These are phyloP conservation scores for Trichosporon ovoides DNA, from an alignment of 1,284 basidiomycete genomes.

Conservation along the genomic window DNA sequence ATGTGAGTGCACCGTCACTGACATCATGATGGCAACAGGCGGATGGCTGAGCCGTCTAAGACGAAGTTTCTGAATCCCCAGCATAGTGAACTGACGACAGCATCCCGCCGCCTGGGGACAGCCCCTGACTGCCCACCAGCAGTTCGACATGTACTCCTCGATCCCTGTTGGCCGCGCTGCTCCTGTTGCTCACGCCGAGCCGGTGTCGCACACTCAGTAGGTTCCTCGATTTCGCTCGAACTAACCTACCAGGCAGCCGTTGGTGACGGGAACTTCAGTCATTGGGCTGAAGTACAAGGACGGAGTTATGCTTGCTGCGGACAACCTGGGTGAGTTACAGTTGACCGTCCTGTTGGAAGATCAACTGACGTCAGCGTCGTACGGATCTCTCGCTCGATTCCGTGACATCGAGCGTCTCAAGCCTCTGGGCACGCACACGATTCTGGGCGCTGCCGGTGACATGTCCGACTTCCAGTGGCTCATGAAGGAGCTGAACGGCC, in stretches of 20 bases:
- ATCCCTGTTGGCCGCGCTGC: conserved; percentile 26
- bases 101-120: conserved; percentile 48
- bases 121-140: conserved; percentile 35
- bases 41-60: neutral
- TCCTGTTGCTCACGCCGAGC: conserved; percentile 12
- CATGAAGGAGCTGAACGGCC: conserved; percentile 56
- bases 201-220: conserved; percentile 28
- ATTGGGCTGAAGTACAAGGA: conserved; percentile 91
- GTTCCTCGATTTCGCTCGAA: neutral
- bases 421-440: conserved; percentile 70
- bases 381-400: conserved; percentile 95
- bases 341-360: no score
- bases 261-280: conserved; percentile 94
- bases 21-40: neutral
- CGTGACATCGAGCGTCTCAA: conserved; percentile 88
- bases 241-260: conserved; percentile 64
- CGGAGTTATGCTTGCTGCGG: conserved; percentile 98
- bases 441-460: conserved; percentile 90
- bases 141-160: conserved; percentile 42
- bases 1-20: conserved; percentile 18
- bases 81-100: conserved; percentile 17
- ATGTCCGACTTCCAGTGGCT: conserved; percentile 98
- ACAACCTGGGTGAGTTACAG: conserved; percentile 71
- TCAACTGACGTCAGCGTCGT: conserved; percentile 65
- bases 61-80: neutral